Evolutionary conservation across 345 rosid species (phyloP).

Genomic region (Eucalyptus pauciflora): DNA sequence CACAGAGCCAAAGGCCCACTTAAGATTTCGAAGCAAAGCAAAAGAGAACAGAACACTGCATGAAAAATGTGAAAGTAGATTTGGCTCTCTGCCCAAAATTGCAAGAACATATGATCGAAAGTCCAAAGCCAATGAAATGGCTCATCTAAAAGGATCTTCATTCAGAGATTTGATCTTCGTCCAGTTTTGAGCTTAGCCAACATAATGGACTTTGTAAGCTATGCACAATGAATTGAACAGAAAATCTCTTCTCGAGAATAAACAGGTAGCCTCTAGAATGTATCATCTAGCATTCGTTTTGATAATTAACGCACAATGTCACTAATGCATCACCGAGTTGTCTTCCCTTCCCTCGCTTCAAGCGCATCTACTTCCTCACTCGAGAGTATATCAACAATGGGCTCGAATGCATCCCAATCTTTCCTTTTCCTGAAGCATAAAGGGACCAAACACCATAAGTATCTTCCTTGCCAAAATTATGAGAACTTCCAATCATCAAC

Average conservation of each 20-base stretch:
- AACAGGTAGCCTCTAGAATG: background rate
- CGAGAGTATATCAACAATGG: slow-evolving; percentile 65
- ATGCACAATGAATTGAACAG: background rate
- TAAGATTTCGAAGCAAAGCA: background rate
- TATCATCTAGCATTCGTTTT: background rate
- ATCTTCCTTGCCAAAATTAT: background rate
- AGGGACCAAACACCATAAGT: background rate
- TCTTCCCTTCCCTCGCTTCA: slow-evolving; percentile 77
- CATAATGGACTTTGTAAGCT: background rate
- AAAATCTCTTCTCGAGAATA: background rate
- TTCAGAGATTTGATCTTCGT: background rate
- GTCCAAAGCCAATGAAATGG: background rate
- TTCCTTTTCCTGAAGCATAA: slow-evolving; percentile 67
- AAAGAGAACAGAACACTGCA: background rate
- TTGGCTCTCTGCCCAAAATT: background rate
- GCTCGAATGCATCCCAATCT: slow-evolving; percentile 83
- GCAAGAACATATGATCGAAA: background rate
- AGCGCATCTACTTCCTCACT: slow-evolving; percentile 77
- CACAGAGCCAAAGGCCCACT: background rate
- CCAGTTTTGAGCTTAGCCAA: background rate
- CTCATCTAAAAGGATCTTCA: background rate
- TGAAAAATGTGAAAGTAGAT: background rate
- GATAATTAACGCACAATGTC: background rate
- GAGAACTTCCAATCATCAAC: background rate
- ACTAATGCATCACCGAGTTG: slow-evolving; percentile 16